Conservation (phyloP, 2,329 filamentous ascomycete species). For the Pseudocercospora pini-densiflorae region DNA sequence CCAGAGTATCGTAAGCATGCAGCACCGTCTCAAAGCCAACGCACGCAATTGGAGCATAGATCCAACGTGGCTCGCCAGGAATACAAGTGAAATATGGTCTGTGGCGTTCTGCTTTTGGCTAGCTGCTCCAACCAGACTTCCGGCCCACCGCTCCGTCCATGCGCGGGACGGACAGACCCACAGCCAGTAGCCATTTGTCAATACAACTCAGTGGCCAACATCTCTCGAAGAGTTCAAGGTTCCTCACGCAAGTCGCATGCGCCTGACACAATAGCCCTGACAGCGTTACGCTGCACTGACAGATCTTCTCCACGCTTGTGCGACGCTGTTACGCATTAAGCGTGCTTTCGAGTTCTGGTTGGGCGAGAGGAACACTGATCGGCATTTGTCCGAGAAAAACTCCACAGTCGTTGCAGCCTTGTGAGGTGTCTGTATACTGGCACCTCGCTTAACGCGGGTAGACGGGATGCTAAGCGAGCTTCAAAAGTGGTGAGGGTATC, state of each 20-base stretch:
- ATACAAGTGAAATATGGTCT: neutral
- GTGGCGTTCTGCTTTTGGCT: conserved; percentile 5
- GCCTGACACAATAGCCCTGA: neutral
- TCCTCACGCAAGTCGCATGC: neutral
- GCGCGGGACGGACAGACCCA: conserved; percentile 8
- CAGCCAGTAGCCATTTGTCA: conserved; percentile 1
- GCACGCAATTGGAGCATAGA: conserved; percentile 3
- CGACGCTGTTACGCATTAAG: neutral
- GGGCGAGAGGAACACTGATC: neutral
- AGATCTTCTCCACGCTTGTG: neutral
- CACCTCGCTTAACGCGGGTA: too few relatives aligned
- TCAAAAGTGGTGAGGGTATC: too few relatives aligned
- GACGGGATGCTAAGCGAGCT: too few relatives aligned
- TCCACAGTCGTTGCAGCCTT: neutral
- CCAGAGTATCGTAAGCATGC: neutral
- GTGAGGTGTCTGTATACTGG: too few relatives aligned
- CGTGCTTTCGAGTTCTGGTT: neutral
- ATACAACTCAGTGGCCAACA: neutral
- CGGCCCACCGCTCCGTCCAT: neutral
- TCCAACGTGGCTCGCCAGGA: neutral
- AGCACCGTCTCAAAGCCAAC: neutral
- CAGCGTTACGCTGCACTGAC: neutral
- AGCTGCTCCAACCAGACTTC: neutral
- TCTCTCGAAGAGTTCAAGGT: neutral
- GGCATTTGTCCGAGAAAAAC: neutral